Evolutionary conservation across 768 basidiomycete genomes (phyloP).

Genomic region (Phanerochaete carnosa): DNA sequence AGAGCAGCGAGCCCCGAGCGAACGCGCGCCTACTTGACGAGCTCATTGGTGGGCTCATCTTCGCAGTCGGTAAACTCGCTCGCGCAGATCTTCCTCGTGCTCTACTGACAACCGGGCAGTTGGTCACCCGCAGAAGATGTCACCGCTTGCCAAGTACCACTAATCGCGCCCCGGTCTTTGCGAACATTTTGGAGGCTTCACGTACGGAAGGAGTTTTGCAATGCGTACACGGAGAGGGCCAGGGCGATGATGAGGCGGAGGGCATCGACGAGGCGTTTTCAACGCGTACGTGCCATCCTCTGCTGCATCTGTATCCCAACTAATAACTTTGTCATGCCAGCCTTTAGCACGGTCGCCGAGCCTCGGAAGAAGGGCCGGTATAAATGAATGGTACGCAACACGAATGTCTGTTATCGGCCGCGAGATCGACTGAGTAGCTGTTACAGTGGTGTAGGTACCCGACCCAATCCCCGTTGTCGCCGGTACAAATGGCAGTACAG

Average conservation of each 20-base stretch:
- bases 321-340: no score
- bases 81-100: neutral
- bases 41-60: constrained; percentile 98
- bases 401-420: no score
- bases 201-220: constrained; percentile 98
- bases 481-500: no score
- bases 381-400: no score
- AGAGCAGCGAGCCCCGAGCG: constrained; percentile 94
- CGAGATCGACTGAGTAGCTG: no score
- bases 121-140: constrained; percentile 99
- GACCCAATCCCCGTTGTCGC: no score
- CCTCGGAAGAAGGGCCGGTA: no score
- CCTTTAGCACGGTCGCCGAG: constrained; percentile 94
- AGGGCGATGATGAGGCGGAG: constrained; percentile 97
- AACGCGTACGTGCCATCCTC: constrained; percentile 87
- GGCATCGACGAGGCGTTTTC: constrained; percentile 93
- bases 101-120: constrained; percentile 40
- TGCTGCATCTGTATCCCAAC: no score
- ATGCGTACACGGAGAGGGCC: constrained; percentile 98
- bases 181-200: constrained; percentile 97
- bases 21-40: constrained; percentile 95
- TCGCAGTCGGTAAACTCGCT: constrained; percentile 75
- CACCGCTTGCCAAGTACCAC: constrained; percentile 97
- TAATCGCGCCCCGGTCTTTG: constrained; percentile 93
- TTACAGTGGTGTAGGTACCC: no score